Base-by-base conservation (phyloP, 2,329 filamentous ascomycete genomes). In the Fusarium devonianum region DNA sequence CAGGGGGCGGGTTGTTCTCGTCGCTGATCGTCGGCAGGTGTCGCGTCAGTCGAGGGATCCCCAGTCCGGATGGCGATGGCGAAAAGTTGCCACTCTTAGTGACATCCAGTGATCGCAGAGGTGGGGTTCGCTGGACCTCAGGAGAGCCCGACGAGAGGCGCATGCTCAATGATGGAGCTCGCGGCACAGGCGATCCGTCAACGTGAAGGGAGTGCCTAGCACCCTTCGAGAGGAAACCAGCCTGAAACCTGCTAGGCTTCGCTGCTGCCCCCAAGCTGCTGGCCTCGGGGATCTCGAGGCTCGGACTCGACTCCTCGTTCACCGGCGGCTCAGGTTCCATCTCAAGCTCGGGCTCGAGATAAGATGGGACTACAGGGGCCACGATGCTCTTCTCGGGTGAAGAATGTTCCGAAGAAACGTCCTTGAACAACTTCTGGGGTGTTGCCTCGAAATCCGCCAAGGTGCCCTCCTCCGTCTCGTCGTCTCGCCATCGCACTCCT, bases 381-480 rank as follows among this genome's bases (percentile, higher is more conserved):
- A 73, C 60, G 2, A 78, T 70, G 14, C 40, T 49, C 59, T 60
- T 67, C 44, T 65, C 57, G 0, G 59, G 56, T 1, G 64, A 64
- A 5, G 56, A 25, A 14, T 63, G 45, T 38, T 85, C 81, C 6
- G 85, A 82, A 1, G 83, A 82, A 2, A 78, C 77, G 12, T 82
- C 55, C 16, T 60, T 77, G n/a, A n/a, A n/a, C 7, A 81, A 71
- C 67, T 87, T 89, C 69, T 92, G 83, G 1, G 94, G 93, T 3
- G 93, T 97, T 73, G 91, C 90, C 67, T 93, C 90, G 68, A 93
- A 97, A 68, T 97, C 94, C 9, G 89, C 92, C 46, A 97, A 76
- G 1, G 87, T 86, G 17, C 92, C 92, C 40, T 93, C 85, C 66
- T 95, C 88, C 2, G 87, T 76, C 66, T 84, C 90, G 64, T 97